phyloP scores from a whole-genome alignment of 345 rosid genomes.

The Ricinus communis region DNA sequence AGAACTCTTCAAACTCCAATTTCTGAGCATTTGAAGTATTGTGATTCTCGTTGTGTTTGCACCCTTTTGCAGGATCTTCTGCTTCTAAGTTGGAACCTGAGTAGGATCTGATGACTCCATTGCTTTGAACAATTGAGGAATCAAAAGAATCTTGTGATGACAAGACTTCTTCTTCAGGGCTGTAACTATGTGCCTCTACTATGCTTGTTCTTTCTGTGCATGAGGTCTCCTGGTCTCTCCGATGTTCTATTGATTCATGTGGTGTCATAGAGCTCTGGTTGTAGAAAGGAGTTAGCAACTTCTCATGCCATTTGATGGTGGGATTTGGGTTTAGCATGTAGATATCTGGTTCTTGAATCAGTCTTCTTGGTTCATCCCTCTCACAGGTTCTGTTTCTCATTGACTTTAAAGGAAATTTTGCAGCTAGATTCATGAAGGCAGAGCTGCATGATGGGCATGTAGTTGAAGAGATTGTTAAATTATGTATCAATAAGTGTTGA shows the following conservation, averaged over 20 bases:
- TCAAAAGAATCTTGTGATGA: constrained; percentile 72
- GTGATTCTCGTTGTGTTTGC: constrained; percentile 35
- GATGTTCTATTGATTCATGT: constrained; percentile 38
- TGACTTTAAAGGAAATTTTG: constrained; percentile 67
- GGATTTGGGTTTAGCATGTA: constrained; percentile 37
- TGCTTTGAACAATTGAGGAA: constrained; percentile 45
- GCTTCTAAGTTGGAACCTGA: constrained; percentile 65
- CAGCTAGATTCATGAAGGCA: constrained; percentile 87
- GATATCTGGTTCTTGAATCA: constrained; percentile 62
- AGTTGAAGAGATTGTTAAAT: constrained; percentile 17
- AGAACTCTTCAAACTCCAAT: constrained; percentile 43
- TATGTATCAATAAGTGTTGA: constrained; percentile 10
- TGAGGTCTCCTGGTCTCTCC: constrained; percentile 33
- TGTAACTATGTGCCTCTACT: constrained; percentile 40
- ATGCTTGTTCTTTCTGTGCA: constrained; percentile 44
- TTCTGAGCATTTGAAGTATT: constrained; percentile 31
- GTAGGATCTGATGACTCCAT: constrained; percentile 46
- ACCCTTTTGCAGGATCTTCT: constrained; percentile 47
- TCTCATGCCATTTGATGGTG: constrained; percentile 43
- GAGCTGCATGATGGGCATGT: constrained; percentile 60
- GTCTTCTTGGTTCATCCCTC: constrained; percentile 27
- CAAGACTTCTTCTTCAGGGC: constrained; percentile 62
- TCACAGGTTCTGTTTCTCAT: constrained; percentile 28
- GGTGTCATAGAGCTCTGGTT: constrained; percentile 40
- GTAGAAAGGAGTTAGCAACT: constrained; percentile 25